Evolutionary conservation across 1,139 yeast species (phyloP), one percentile per base, ranked within the genome.

Genomic region (Candida pseudocylindracea): DNA sequence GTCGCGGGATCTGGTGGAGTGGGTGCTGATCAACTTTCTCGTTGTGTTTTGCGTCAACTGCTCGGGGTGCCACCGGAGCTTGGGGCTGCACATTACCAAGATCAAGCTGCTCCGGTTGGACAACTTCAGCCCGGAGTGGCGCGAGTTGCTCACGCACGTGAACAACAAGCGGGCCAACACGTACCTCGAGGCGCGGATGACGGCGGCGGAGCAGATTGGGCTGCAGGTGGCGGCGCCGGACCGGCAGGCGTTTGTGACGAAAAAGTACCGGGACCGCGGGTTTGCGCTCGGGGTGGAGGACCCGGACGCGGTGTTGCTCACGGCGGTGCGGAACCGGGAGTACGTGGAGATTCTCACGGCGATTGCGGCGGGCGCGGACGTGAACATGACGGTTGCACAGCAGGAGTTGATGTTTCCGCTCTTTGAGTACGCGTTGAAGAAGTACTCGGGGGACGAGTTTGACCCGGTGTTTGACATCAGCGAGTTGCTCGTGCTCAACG

Each of bases 1-100:
- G 0, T 47, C 67, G 2, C 43, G 54, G 0, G 68, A 64, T 8
- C 54, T 63, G 27, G 92, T 80, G 8, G 95, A 83, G 43, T 85
- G 95, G 95, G 66, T 85, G 5, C 78, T 94, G 1, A 59, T 81
- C 39, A 85, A 79, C 44, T 53, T 75, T 33, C 53, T 81, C 36
- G 70, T 72, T 20, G 67, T 76, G 9, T 58, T 85, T 30, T 85
- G 96, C 50, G 72, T 81, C 30, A 72, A 74, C 32, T 85, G 96
- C 45, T 74, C 93, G 0, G 63, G 71, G 2, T 57, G 63, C 31
- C 74, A 67, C 41, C 45, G 74, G 33, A 55, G 56, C 32, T 49
- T 67, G 40, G 73, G 74, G 0, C 55, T 69, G 3, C 63, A 60
- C 36, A 52, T 67, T 9, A 54, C 70, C 8, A 63, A 60, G 40